Percentiles rank a stretch among this genome's conserved stretches.
Evolutionary conservation across 768 basidiomycete genomes (phyloP).

Genomic region (Collybia sp.): DNA sequence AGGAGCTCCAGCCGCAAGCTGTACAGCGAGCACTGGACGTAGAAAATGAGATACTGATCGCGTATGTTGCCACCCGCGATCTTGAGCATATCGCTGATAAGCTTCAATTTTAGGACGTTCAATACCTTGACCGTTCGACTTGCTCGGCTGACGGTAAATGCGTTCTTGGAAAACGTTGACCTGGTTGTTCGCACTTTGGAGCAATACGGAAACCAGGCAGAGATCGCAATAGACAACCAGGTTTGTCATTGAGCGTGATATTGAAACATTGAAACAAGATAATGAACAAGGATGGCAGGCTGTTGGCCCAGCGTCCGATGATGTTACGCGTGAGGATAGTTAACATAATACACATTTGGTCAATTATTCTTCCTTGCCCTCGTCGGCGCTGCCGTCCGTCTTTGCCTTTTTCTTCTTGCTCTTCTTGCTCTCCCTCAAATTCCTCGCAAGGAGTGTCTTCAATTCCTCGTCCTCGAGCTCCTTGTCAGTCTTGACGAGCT

Average conservation of each 20-base stretch:
- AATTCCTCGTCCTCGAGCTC: constrained; percentile 85
- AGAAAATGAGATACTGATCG: constrained; percentile 64
- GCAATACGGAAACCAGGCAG: constrained; percentile 72
- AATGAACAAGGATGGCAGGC: too few relatives aligned
- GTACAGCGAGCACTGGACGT: constrained; percentile 71
- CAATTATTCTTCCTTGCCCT: constrained; percentile 19
- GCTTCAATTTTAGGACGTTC: constrained; percentile 48
- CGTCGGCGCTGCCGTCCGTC: constrained; percentile 45
- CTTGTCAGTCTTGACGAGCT: constrained; percentile 86
- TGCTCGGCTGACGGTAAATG: constrained; percentile 80
- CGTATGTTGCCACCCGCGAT: constrained; percentile 44
- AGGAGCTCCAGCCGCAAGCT: constrained; percentile 75
- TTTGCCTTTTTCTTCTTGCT: constrained; percentile 82
- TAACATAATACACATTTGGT: background rate
- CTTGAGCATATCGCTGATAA: background rate
- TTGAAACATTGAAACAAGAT: too few relatives aligned
- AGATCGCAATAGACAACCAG: constrained; percentile 7
- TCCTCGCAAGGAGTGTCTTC: constrained; percentile 72
- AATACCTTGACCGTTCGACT: constrained; percentile 78
- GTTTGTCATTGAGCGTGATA: too few relatives aligned
- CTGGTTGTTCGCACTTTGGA: constrained; percentile 78
- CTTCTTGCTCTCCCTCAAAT: constrained; percentile 87
- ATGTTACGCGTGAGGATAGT: constrained; percentile 1
- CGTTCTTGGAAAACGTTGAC: constrained; percentile 87
- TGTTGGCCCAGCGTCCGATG: too few relatives aligned